Conservation (phyloP, 1,139 yeast species). For the Protomyces inouyei region DNA sequence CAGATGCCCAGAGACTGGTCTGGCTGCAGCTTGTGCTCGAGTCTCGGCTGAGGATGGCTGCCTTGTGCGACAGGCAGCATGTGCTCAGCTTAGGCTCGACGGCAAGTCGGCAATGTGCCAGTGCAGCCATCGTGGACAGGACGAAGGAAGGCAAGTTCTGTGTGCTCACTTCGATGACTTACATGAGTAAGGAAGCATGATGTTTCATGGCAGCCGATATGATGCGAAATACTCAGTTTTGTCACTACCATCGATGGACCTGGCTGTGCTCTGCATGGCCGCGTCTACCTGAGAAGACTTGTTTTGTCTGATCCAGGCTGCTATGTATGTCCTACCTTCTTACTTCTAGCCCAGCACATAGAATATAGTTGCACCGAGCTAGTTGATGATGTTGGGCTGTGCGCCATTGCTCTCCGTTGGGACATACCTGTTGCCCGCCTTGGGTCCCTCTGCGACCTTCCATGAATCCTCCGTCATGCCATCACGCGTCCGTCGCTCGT, state of each 20-base stretch:
- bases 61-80: too few species aligned
- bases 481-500: neutral
- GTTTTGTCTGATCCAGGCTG: neutral
- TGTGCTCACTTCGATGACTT: too few species aligned
- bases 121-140: too few species aligned
- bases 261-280: neutral
- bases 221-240: neutral
- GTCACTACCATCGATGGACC: neutral
- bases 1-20: too few species aligned
- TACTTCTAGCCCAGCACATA: neutral
- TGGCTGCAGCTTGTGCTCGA: too few species aligned
- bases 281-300: neutral
- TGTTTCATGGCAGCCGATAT: neutral
- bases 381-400: slow-evolving; percentile 16
- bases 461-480: slow-evolving; percentile 1
- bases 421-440: slow-evolving; percentile 17
- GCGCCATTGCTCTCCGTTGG: slow-evolving; percentile 25
- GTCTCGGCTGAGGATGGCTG: too few species aligned
- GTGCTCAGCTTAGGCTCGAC: too few species aligned
- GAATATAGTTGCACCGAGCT: neutral
- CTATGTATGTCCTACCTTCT: neutral
- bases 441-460: neutral
- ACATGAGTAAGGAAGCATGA: too few species aligned
- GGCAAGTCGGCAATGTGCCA: too few species aligned
- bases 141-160: too few species aligned